Percentiles rank a stretch among this genome's conserved stretches.
These are phyloP conservation scores for Tetraselmis striata DNA, from an alignment of 139 green algal species.

Conservation along the genomic window DNA sequence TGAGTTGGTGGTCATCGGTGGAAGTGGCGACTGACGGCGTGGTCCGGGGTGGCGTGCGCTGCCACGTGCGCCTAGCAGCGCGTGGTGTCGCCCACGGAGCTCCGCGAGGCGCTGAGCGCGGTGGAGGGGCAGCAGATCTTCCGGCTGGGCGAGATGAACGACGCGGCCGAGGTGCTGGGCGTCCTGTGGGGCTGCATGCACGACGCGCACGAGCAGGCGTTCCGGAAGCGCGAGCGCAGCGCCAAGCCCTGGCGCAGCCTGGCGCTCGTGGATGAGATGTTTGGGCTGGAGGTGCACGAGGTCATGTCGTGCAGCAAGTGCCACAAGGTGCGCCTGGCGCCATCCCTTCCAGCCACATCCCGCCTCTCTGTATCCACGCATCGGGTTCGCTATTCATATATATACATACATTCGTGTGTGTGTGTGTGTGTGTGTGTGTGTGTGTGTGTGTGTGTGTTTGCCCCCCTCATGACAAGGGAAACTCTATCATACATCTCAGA, in stretches of 20 bases:
- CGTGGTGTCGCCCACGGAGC: conserved; percentile 42
- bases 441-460: no score
- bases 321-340: not conserved
- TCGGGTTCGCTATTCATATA: no score
- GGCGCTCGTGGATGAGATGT: conserved; percentile 45
- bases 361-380: no score
- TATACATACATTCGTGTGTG: no score
- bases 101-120: conserved; percentile 58
- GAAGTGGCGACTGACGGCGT: no score
- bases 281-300: conserved; percentile 58
- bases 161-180: conserved; percentile 69
- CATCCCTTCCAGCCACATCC: no score
- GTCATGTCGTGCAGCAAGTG: conserved; percentile 31
- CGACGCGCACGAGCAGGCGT: conserved; percentile 35
- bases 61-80: no score
- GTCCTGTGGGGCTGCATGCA: conserved; percentile 64
- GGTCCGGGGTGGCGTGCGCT: no score
- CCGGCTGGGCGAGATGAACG: conserved; percentile 67
- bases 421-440: no score
- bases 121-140: conserved; percentile 38
- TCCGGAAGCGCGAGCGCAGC: conserved; percentile 12
- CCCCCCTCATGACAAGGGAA: no score
- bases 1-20: no score
- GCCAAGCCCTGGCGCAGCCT: not conserved
- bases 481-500: no score